Base-by-base conservation (phyloP, 345 rosid species). In the Sisymbrium irio region DNA sequence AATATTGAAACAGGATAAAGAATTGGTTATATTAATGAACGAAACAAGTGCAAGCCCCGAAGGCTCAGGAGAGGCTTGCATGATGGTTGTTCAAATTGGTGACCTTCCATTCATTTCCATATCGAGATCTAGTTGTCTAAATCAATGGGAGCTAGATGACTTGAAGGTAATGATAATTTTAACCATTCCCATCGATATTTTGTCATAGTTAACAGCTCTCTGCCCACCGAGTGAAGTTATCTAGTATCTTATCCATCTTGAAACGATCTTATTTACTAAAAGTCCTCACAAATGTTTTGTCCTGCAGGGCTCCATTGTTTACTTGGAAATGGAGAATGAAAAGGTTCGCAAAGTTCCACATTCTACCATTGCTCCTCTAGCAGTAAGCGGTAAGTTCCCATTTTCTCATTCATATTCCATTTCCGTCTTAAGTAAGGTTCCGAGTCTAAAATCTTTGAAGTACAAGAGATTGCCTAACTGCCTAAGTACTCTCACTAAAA, bases 301-400 rank as follows among this genome's bases (percentile, higher is more conserved):
- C 15, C 64, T 37, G 22, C 75, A 87, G 98, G 88, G 77, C 46
- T 82, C 86, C 49, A 54, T 83, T 46, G 75, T 83, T 35, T 30
- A 69, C 72, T 60, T 90, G 76, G 81, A 83, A 71, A 72, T 87
- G 82, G 93, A 87, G 76, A 81, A 85, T 55, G 91, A 86, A 69
- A 90, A 89, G 81, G 83, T 80, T 59, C 90, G 98, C 45, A 71
- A 50, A 53, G 77, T 93, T 65, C 91, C 94, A 75, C 90, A 86
- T 67, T 73, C 86, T 1, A 85, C 76, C 32, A 63, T 80, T 28
- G 79, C 89, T 78, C 97, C 97, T 14, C 77, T 92, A 72, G 95
- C 98, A 33, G 93, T 90, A 9, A 88, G 98, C 55, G 87, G 98
- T 92, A 81, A 87, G 90, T 69, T 9, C 20, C 41, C 65, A 14